Percentiles rank a stretch among this genome's conserved stretches.
Evolutionary conservation across 208 protist species (phyloP).

Genomic region (Trichomonas tenax): DNA sequence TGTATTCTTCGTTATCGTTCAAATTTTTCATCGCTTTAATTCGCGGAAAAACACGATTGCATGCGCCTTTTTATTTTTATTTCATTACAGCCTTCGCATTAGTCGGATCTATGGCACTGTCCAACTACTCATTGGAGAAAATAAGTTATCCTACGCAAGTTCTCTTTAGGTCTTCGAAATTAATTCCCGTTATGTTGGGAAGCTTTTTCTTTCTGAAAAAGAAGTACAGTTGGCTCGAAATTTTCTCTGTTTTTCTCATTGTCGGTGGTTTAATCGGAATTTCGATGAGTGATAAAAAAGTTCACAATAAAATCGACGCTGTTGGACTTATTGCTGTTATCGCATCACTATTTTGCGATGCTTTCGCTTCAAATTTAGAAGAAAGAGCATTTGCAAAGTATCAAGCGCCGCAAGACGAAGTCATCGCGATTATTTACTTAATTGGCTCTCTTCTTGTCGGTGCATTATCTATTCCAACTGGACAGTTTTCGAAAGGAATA

Average conservation of each 20-base stretch:
- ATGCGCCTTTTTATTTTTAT: background rate
- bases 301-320: background rate
- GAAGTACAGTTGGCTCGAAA: background rate
- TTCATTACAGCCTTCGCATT: background rate
- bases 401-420: background rate
- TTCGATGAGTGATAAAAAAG: background rate
- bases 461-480: background rate
- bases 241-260: background rate
- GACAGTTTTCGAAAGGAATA: background rate
- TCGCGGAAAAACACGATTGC: background rate
- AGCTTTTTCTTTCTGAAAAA: background rate
- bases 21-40: background rate
- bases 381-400: background rate
- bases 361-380: background rate
- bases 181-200: constrained; percentile 9
- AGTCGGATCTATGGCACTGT: background rate
- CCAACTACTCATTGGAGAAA: background rate
- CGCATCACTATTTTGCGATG: background rate
- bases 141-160: background rate
- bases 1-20: background rate
- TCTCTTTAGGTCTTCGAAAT: background rate
- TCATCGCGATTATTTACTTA: background rate
- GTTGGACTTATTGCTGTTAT: background rate
- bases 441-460: background rate
- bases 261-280: background rate